A percentile compares a stretch with the other conserved stretches of the same genome.
Conservation (phyloP, 1,284 basidiomycete genomes). For the Vanrija sp. region DNA sequence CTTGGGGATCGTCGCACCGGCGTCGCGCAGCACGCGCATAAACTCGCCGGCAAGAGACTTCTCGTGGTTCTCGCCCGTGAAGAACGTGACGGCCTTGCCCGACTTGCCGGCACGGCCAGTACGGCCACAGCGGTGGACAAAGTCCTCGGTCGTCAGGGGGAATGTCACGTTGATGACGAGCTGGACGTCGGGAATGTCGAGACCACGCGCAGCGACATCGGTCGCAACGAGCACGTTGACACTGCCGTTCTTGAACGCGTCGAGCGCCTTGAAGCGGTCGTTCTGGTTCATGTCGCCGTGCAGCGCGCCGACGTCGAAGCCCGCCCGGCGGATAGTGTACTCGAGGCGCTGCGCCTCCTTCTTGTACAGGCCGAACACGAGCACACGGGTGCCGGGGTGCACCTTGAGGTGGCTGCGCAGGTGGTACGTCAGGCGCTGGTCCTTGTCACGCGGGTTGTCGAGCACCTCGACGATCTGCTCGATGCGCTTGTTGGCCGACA, state of each 20-base stretch:
- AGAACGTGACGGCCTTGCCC: constrained; percentile 95
- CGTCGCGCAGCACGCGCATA: constrained; percentile 84
- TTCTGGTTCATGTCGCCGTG: constrained; percentile 91
- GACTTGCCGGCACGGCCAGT: constrained; percentile 88
- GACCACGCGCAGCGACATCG: constrained; percentile 91
- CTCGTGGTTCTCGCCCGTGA: constrained; percentile 85
- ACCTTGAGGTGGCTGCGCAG: constrained; percentile 62
- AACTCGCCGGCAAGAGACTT: constrained; percentile 87
- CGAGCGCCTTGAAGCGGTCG: constrained; percentile 79
- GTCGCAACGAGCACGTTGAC: constrained; percentile 89
- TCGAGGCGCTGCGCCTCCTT: constrained; percentile 91
- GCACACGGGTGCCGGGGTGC: constrained; percentile 58
- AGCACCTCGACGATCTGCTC: constrained; percentile 77
- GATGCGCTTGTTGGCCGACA: constrained; percentile 89
- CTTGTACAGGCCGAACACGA: constrained; percentile 97
- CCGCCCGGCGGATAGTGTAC: constrained; percentile 68
- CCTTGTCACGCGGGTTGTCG: constrained; percentile 80
- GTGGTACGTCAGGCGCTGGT: constrained; percentile 65
- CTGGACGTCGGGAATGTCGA: constrained; percentile 95
- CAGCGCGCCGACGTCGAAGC: constrained; percentile 80
- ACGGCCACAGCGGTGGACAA: constrained; percentile 94
- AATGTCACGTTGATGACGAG: constrained; percentile 94
- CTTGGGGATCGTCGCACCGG: constrained; percentile 66
- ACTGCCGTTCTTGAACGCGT: constrained; percentile 81
- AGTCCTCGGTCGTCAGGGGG: constrained; percentile 84